Evolutionary conservation across 495 filamentous ascomycete species (phyloP).

Genomic region (Parmelia sp.): DNA sequence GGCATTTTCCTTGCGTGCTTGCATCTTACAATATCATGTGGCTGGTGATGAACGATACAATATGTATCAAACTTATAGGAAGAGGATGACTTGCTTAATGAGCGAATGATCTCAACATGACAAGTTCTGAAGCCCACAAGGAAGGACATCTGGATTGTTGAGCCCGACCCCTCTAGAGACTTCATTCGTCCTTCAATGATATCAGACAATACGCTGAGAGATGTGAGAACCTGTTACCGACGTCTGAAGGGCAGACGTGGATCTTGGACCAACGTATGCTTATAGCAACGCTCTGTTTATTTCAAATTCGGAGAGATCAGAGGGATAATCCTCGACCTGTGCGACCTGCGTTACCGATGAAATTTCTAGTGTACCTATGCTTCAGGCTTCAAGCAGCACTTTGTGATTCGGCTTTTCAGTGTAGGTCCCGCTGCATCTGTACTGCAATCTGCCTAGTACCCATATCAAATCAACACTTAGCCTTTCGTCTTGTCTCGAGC

Average conservation of each 20-base stretch:
- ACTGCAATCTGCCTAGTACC: neutral
- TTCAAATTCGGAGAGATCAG: neutral
- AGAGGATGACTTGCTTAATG: conserved; percentile 50
- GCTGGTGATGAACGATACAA: conserved; percentile 48
- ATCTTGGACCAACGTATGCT: neutral
- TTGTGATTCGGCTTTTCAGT: neutral
- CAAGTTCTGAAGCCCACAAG: conserved; percentile 38
- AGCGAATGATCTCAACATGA: conserved; percentile 49
- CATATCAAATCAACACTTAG: neutral
- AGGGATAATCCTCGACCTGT: neutral
- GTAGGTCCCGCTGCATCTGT: neutral
- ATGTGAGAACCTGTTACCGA: neutral
- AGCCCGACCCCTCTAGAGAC: neutral
- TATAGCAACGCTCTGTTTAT: neutral
- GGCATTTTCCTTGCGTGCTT: neutral
- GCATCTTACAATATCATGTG: conserved; percentile 20
- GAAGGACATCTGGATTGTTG: neutral
- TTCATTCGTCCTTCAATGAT: neutral
- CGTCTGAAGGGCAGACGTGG: neutral
- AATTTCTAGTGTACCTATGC: neutral
- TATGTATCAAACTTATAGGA: conserved; percentile 52
- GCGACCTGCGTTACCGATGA: neutral
- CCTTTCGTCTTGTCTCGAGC: neutral
- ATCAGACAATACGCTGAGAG: neutral
- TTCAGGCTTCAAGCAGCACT: neutral